These are phyloP conservation scores for Lupinus albus DNA, from an alignment of 306 rosid genomes.

Conservation along the genomic window DNA sequence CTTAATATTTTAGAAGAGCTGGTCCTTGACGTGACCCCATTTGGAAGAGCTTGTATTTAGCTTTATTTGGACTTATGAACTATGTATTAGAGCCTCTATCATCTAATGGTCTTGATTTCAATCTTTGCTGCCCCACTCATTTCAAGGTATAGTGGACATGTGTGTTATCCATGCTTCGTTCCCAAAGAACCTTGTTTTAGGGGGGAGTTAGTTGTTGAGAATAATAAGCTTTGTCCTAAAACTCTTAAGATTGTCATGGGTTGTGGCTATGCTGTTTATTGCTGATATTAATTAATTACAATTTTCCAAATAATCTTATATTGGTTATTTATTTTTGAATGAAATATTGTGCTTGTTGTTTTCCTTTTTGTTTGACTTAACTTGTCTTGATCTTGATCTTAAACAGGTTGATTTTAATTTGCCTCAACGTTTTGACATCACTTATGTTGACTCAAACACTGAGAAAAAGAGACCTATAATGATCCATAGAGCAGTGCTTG, in stretches of 20 bases:
- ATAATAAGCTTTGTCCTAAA: conserved; percentile 15
- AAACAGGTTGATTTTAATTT: conserved; percentile 92
- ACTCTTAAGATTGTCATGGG: neutral
- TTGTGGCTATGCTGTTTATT: conserved; percentile 6
- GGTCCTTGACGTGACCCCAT: conserved; percentile 11
- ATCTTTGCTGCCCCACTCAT: neutral
- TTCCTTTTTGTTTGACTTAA: conserved; percentile 18
- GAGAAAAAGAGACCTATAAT: conserved; percentile 86
- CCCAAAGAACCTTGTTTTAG: conserved; percentile 3
- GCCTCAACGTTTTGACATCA: conserved; percentile 90
- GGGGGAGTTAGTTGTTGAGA: neutral
- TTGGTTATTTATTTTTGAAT: conserved; percentile 30
- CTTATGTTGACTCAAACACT: conserved; percentile 80
- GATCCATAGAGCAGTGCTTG: conserved; percentile 98
- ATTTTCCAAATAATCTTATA: neutral
- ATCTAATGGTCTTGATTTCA: neutral
- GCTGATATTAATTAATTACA: neutral
- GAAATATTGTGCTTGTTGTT: conserved; percentile 17
- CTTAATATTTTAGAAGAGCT: neutral
- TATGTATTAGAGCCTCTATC: neutral
- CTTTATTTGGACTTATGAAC: neutral
- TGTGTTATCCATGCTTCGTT: neutral
- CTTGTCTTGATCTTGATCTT: conserved; percentile 5
- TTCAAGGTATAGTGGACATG: neutral
- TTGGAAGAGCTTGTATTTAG: conserved; percentile 19